A percentile compares a stretch with the other conserved stretches of the same genome.
Conservation (phyloP, 352 stramenopile species). For the Aphanomyces stellatus region DNA sequence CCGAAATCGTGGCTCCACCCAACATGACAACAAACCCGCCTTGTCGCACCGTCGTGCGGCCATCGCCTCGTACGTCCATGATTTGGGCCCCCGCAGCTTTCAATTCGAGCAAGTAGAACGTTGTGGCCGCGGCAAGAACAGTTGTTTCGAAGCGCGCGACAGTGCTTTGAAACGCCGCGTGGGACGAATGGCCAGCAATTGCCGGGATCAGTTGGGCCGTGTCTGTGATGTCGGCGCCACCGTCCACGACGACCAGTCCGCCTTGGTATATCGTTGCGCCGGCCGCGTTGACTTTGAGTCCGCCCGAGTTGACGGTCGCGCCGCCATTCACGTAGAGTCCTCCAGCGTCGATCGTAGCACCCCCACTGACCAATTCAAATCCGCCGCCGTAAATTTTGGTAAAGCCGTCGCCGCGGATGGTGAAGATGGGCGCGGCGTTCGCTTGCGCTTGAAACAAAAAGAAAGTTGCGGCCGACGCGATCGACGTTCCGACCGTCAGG, state of each 20-base stretch:
- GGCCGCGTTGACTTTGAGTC: conserved; percentile 27
- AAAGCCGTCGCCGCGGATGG: conserved; percentile 32
- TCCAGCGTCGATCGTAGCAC: conserved; percentile 32
- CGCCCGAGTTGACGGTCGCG: conserved; percentile 31
- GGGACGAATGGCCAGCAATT: neutral
- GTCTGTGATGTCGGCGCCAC: conserved; percentile 27
- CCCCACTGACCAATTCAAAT: conserved; percentile 29
- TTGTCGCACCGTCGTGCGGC: too few relatives aligned
- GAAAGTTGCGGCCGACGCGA: conserved; percentile 28
- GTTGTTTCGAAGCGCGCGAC: neutral
- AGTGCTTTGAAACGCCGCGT: conserved; percentile 1
- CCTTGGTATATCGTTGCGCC: conserved; percentile 33
- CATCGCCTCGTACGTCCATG: neutral
- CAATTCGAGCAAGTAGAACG: neutral
- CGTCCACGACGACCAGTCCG: conserved; percentile 31
- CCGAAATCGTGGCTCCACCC: too few relatives aligned
- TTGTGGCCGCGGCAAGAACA: conserved; percentile 16
- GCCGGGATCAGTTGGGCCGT: neutral
- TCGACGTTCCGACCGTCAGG: conserved; percentile 29
- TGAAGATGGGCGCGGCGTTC: conserved; percentile 29
- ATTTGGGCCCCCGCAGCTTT: neutral
- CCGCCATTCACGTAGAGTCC: conserved; percentile 35
- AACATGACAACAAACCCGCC: too few relatives aligned
- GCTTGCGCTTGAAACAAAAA: conserved; percentile 37
- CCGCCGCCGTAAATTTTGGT: conserved; percentile 38